Base-by-base conservation (phyloP, 108 stramenopile genomes). In the Skeletonema menzelii region DNA sequence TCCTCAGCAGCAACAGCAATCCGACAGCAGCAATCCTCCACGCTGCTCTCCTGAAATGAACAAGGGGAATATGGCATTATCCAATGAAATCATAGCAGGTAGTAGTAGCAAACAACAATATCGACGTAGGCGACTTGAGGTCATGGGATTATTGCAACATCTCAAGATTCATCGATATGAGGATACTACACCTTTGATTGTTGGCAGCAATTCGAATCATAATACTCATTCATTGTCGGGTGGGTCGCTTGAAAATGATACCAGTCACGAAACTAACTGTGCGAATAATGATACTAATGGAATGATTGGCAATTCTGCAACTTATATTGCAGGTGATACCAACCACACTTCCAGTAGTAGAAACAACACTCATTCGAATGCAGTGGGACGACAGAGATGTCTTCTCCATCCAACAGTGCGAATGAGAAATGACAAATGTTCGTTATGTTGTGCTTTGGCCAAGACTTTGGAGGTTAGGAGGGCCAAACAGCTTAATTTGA, bases 61-160 rank as follows among this genome's bases (percentile, higher is more conserved):
- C n/a, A n/a, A n/a, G n/a, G n/a, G n/a, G n/a, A n/a, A n/a, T n/a
- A n/a, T n/a, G n/a, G n/a, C n/a, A n/a, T n/a, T n/a, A n/a, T n/a
- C n/a, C n/a, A n/a, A n/a, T n/a, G n/a, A n/a, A n/a, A n/a, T n/a
- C n/a, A n/a, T n/a, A n/a, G n/a, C n/a, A n/a, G n/a, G n/a, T n/a
- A n/a, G n/a, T n/a, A n/a, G n/a, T n/a, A n/a, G n/a, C n/a, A n/a
- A n/a, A n/a, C n/a, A n/a, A n/a, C n/a, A n/a, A n/a, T n/a, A 63
- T 32, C 28, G 56, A 66, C 53, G 65, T 27, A 11, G 72, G 40
- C 35, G 72, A 57, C 28, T 73, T 14, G 19, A 53, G 56, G 28
- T 57, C 0, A 56, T 67, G 66, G 56, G 66, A 67, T 67, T 22
- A 53, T 27, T 24, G 20, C 56, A 57, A 56, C 27, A 44, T 17